Percentiles rank a stretch among this genome's conserved stretches.
These are phyloP conservation scores for Pleurotus djamor DNA, from an alignment of 768 basidiomycete species.

Conservation along the genomic window DNA sequence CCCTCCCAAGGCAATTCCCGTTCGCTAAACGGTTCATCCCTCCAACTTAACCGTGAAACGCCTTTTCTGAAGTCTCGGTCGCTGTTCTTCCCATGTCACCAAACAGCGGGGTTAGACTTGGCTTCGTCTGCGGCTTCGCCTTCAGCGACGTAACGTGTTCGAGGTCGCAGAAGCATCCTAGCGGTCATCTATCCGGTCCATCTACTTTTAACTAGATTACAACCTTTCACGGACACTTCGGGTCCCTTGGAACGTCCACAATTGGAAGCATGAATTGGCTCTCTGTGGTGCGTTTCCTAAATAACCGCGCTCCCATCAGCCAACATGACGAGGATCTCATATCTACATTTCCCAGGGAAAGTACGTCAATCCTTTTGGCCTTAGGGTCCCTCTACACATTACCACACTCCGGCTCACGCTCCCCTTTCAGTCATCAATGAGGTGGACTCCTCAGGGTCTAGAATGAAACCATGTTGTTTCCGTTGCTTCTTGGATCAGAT, in stretches of 20 bases:
- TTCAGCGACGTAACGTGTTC: too few relatives aligned
- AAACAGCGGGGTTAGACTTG: too few relatives aligned
- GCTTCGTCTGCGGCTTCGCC: too few relatives aligned
- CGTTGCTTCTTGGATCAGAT: neutral
- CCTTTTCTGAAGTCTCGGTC: too few relatives aligned
- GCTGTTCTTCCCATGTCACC: too few relatives aligned
- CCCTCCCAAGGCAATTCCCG: neutral
- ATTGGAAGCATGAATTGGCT: neutral
- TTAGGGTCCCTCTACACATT: neutral
- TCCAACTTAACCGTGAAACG: neutral
- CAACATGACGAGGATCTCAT: neutral
- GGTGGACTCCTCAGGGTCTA: neutral
- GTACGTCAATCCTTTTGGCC: neutral
- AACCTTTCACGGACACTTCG: neutral
- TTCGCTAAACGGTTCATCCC: neutral
- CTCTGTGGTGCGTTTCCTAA: neutral
- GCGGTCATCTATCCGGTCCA: too few relatives aligned
- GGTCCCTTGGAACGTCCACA: neutral
- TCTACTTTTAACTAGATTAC: neutral
- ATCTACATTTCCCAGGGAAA: neutral
- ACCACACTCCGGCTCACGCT: neutral
- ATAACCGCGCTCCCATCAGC: neutral
- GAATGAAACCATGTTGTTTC: neutral
- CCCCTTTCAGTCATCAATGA: neutral
- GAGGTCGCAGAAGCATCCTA: too few relatives aligned